phyloP scores from a whole-genome alignment of 2,329 filamentous ascomycete genomes.

The Zelopaecilomyces penicillatus region DNA sequence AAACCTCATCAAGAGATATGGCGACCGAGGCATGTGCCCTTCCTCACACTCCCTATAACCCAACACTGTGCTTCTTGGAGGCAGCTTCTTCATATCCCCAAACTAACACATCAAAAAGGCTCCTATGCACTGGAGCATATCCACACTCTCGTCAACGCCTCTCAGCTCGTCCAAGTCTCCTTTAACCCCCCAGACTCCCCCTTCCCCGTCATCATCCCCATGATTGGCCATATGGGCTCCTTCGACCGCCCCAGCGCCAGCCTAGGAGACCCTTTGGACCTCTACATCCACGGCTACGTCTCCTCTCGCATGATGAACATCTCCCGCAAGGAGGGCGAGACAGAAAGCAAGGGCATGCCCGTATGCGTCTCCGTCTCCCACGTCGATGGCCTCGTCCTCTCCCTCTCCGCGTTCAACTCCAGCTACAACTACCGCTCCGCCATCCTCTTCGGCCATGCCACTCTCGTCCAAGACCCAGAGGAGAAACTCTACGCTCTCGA shows the following conservation, averaged over 20 bases:
- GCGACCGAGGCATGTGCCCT: slow-evolving; percentile 47
- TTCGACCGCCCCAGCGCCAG: slow-evolving; percentile 54
- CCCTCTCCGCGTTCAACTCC: slow-evolving; percentile 71
- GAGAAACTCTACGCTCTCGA: slow-evolving; percentile 76
- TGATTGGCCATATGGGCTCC: slow-evolving; percentile 77
- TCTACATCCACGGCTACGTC: slow-evolving; percentile 81
- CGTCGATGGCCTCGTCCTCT: slow-evolving; percentile 71
- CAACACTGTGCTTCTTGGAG: no score
- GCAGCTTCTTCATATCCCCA: not conserved
- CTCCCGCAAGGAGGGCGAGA: slow-evolving; percentile 22
- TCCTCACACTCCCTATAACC: no score
- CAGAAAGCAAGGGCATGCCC: slow-evolving; percentile 47
- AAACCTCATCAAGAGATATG: slow-evolving; percentile 61
- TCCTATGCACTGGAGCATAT: slow-evolving; percentile 66
- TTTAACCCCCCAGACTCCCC: slow-evolving; percentile 58
- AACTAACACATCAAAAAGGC: slow-evolving; percentile 33
- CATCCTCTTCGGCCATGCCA: slow-evolving; percentile 66
- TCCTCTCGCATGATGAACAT: slow-evolving; percentile 68
- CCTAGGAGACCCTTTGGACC: slow-evolving; percentile 57
- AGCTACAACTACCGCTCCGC: slow-evolving; percentile 83
- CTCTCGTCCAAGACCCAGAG: slow-evolving; percentile 53
- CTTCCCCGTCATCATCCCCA: slow-evolving; percentile 71
- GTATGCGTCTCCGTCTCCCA: slow-evolving; percentile 65
- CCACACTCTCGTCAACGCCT: slow-evolving; percentile 65
- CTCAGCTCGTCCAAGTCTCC: slow-evolving; percentile 70